Conservation (phyloP, 2,329 filamentous ascomycete genomes). For the Trichoderma breve region DNA sequence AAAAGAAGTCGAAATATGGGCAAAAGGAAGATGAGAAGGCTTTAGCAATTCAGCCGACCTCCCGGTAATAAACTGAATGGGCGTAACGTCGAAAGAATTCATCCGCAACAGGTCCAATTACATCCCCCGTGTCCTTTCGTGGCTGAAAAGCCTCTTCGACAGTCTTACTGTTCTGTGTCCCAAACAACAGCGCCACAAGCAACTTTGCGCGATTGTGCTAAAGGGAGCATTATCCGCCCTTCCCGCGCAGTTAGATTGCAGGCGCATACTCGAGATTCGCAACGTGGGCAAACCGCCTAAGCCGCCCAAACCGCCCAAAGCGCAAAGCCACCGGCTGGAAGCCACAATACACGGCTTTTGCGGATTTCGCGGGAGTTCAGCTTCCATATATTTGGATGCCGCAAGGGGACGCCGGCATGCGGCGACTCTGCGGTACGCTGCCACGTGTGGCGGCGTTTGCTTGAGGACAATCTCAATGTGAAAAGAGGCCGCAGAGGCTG, state of each 20-base stretch:
- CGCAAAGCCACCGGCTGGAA: not conserved
- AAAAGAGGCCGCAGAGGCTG: not conserved
- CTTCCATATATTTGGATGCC: not conserved
- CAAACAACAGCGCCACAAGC: not conserved
- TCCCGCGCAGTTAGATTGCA: not conserved
- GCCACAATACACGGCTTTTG: not conserved
- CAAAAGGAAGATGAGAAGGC: not conserved
- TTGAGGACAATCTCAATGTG: not conserved
- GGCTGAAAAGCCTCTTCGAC: not conserved
- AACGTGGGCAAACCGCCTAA: not conserved
- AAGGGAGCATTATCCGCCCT: not conserved
- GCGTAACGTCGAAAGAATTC: not conserved
- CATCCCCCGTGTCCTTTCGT: not conserved
- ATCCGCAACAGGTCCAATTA: not conserved
- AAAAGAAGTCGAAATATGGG: not conserved
- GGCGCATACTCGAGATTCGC: not conserved
- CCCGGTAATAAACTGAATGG: not conserved
- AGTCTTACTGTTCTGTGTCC: not conserved
- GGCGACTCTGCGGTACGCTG: not conserved
- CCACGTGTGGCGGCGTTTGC: not conserved
- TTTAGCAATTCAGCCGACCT: not conserved
- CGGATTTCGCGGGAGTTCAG: not conserved
- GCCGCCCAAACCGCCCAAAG: not conserved
- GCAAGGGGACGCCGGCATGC: not conserved
- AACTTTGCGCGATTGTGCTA: not conserved